Evolutionary conservation across 495 filamentous ascomycete species (phyloP), one percentile per base, ranked within the genome.

Genomic region (Penicillium flavigenum): DNA sequence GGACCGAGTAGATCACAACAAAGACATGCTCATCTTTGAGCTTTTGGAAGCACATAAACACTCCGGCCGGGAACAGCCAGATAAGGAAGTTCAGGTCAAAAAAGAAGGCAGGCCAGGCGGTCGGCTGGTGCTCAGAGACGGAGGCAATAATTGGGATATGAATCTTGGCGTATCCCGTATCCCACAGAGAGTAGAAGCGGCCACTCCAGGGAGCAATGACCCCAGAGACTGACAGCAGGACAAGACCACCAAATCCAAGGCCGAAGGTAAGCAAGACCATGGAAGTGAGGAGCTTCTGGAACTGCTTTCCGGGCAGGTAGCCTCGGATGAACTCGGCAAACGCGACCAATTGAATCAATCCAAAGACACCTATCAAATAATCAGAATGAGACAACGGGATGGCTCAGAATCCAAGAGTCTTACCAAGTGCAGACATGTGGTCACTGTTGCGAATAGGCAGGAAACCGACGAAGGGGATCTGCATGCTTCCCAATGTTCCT

Each of bases 101-200:
- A 78, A 98, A 99, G 83, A 97, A 99, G 34, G 95, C 92, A 8
- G 95, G 95, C 95, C 95, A 99, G n/a, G 95, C 95, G 26, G 95
- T 99, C 12, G 95, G 95, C 72, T 99, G 95, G 81, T 99, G 95
- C 72, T 99, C 95, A 8, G 95, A 99, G 27, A 99, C 95, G 3
- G 94, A 98, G 24, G 95, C 95, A 74, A 99, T 99, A 67, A 99
- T 99, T 34, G 95, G 95, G 69, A 99, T 99, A 64, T 99, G 95
- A 58, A 98, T 95, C 78, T 99, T 99, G 63, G 95, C 95, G 70
- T 99, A 99, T 63, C 90, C 91, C 10, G 95, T 99, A 74, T 99
- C 95, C 92, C 92, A 99, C 34, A 99, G 84, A 0, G 95, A 99
- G 76, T 99, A 99, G 81, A 99, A 99, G 55, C 95, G 94, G 54